phyloP scores from a whole-genome alignment of 305 asterid species.

The Plantago lanceolata region DNA sequence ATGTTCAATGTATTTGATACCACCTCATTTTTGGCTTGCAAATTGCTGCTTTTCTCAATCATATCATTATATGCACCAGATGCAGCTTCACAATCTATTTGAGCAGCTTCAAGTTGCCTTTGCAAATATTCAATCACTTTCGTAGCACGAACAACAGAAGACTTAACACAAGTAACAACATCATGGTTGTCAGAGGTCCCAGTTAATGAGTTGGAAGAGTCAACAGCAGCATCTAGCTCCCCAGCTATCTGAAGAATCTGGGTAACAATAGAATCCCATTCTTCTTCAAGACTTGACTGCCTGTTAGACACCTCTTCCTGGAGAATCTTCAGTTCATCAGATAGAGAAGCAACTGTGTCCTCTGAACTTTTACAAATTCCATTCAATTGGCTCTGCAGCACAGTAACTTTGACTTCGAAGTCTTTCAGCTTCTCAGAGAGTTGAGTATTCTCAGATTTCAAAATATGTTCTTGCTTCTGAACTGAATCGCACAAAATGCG shows the following conservation, averaged over 20 bases:
- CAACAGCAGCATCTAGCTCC: conserved; percentile 49
- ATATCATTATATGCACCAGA: conserved; percentile 37
- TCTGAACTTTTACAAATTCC: conserved; percentile 47
- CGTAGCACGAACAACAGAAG: conserved; percentile 56
- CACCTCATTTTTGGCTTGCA: conserved; percentile 40
- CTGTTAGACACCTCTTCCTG: conserved; percentile 51
- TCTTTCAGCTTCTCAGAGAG: conserved; percentile 47
- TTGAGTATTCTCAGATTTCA: conserved; percentile 53
- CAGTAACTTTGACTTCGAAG: conserved; percentile 43
- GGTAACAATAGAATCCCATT: conserved; percentile 54
- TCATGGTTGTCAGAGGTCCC: conserved; percentile 34
- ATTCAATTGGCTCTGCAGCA: conserved; percentile 52
- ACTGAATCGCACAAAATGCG: conserved; percentile 40
- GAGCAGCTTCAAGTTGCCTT: conserved; percentile 52
- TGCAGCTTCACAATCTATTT: conserved; percentile 38
- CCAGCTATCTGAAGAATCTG: conserved; percentile 49
- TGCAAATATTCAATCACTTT: conserved; percentile 53
- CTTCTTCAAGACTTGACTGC: conserved; percentile 47
- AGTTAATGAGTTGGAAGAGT: conserved; percentile 31
- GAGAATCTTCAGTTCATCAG: conserved; percentile 52
- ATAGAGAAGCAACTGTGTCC: conserved; percentile 47
- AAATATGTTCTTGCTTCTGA: conserved; percentile 47
- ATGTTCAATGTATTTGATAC: conserved; percentile 39
- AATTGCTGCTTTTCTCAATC: conserved; percentile 26
- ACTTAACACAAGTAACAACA: conserved; percentile 41